Base-by-base conservation (phyloP, 345 rosid species). In the Eutrema yunnanense region DNA sequence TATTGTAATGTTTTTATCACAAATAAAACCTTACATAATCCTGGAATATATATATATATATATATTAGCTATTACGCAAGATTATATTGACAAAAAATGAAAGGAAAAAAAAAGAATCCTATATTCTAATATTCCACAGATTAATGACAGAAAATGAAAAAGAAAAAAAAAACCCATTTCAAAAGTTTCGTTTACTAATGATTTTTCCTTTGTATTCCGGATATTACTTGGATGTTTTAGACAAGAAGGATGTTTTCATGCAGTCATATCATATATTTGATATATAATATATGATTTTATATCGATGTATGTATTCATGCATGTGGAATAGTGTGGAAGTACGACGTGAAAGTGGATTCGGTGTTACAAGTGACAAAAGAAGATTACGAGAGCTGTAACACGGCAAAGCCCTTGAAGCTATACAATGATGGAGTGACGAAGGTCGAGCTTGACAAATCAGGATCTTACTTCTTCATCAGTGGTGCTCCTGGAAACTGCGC, bases 381-480 rank as follows among this genome's bases (percentile, higher is more conserved):
- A 68, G 86, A 69, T 41, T 89, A 82, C 41, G 72, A 65, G 0
- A n/a, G 33, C 4, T 87, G 96, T 78, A 82, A 81, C 44, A 67
- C 80, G 6, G 4, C 85, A 7, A 81, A 74, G 3, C 85, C 90
- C 0, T 67, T 82, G 4, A 81, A 78, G 11, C 65, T 69, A 22
- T 71, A 74, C 74, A 79, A 73, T 6, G 85, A 86, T 8, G 86
- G 88, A 5, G 12, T 79, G 59, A 82, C 86, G n/a, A 80, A 73
- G 76, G 51, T 85, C 19, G 58, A 73, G 48, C 55, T 89, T 22
- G 80, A 78, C 9, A 63, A 54, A 6, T 69, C 85, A 3, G 96
- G 92, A 4, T 61, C 85, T 6, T 74, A 71, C 50, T 87, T 71
- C 79, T 89, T 87, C 82, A 85, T 89, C 14, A 89, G 88, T 50